These are phyloP conservation scores for Allium sativum DNA, from an alignment of 106 monocot species.

Conservation along the genomic window DNA sequence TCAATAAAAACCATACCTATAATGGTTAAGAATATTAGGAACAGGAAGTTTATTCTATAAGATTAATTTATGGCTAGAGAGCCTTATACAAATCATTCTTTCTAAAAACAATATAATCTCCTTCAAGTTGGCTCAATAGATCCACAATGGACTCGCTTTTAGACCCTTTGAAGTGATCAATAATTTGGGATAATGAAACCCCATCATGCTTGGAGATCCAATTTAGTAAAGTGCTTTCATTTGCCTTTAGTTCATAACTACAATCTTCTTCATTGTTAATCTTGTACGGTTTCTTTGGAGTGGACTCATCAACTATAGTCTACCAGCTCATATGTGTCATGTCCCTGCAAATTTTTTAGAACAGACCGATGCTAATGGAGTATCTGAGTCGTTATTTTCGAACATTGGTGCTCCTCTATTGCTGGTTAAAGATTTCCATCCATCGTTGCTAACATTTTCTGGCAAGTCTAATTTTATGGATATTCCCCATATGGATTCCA, in stretches of 20 bases:
- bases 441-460: background rate
- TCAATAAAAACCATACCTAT: constrained; percentile 92
- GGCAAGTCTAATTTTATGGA: constrained; percentile 4
- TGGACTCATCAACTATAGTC: constrained; percentile 5
- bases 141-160: constrained; percentile 25
- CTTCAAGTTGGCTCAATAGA: constrained; percentile 44
- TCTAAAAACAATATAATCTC: constrained; percentile 65
- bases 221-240: constrained; percentile 33
- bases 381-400: constrained; percentile 1
- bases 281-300: constrained; percentile 31
- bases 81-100: constrained; percentile 60
- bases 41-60: too few species aligned
- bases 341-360: background rate
- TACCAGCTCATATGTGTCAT: constrained; percentile 12
- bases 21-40: background rate
- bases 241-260: constrained; percentile 19
- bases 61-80: too few species aligned
- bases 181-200: constrained; percentile 32
- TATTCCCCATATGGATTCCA: constrained; percentile 6
- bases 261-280: constrained; percentile 2
- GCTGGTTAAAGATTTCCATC: background rate
- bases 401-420: constrained; percentile 5
- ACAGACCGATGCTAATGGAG: too few species aligned
- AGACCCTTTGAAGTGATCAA: constrained; percentile 43
- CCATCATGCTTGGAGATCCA: constrained; percentile 42